These are phyloP conservation scores for Letharia columbiana DNA, from an alignment of 495 filamentous ascomycete genomes.

Conservation along the genomic window DNA sequence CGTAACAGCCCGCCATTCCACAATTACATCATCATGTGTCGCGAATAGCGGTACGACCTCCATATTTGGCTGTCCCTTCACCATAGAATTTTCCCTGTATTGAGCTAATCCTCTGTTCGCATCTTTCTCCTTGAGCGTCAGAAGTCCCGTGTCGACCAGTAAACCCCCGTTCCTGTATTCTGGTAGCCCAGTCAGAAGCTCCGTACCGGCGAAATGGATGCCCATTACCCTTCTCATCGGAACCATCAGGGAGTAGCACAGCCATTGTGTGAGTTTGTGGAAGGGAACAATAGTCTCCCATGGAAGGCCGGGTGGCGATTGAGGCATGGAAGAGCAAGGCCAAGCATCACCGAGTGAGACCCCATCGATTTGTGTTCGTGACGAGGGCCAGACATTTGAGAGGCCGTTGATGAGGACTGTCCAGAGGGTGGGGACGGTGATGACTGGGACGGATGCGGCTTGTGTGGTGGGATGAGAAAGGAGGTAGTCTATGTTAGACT, in stretches of 20 bases:
- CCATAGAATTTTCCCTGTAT: slow-evolving; percentile 63
- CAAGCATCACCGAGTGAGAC: slow-evolving; percentile 89
- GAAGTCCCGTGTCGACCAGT: slow-evolving; percentile 55
- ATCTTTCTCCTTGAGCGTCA: slow-evolving; percentile 52
- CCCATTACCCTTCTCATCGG: slow-evolving; percentile 57
- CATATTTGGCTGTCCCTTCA: slow-evolving; percentile 63
- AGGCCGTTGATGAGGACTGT: slow-evolving; percentile 80
- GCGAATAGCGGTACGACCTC: slow-evolving; percentile 59
- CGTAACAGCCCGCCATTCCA: slow-evolving; percentile 61
- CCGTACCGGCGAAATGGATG: slow-evolving; percentile 54
- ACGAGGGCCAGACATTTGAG: slow-evolving; percentile 78
- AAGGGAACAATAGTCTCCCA: slow-evolving; percentile 94
- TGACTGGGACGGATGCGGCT: slow-evolving; percentile 76
- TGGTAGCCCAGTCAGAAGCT: slow-evolving; percentile 57
- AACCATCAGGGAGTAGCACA: slow-evolving; percentile 64
- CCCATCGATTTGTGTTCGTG: slow-evolving; percentile 81
- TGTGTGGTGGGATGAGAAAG: slow-evolving; percentile 84
- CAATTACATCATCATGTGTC: slow-evolving; percentile 58
- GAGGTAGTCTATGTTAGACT: slow-evolving; percentile 60
- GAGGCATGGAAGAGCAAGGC: slow-evolving; percentile 76
- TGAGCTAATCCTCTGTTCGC: slow-evolving; percentile 55
- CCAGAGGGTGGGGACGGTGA: slow-evolving; percentile 90
- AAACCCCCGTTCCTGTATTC: slow-evolving; percentile 66
- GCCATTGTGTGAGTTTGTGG: slow-evolving; percentile 71
- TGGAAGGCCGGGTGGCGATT: slow-evolving; percentile 56